Percentiles rank a stretch among this genome's conserved stretches.
These are phyloP conservation scores for Ailanthus altissimus DNA, from an alignment of 345 rosid genomes.

Conservation along the genomic window DNA sequence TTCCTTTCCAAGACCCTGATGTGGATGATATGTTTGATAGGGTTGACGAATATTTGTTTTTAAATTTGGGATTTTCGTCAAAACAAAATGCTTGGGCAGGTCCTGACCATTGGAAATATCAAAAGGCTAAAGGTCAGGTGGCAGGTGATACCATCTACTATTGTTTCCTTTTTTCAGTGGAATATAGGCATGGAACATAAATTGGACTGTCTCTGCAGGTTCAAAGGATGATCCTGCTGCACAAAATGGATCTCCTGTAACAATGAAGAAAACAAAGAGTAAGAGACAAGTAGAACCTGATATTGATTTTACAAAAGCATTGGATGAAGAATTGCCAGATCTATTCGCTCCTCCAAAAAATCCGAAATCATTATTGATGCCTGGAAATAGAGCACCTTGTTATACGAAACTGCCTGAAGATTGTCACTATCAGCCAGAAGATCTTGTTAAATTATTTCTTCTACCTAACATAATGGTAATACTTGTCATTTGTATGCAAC, in stretches of 20 bases:
- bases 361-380: conserved; percentile 68
- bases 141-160: conserved; percentile 12
- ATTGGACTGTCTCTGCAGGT: conserved; percentile 36
- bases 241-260: conserved; percentile 47
- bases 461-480: conserved; percentile 80
- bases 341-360: conserved; percentile 83
- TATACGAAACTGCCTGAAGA: conserved; percentile 88
- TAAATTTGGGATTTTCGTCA: conserved; percentile 63
- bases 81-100: conserved; percentile 98
- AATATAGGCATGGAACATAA: conserved; percentile 5
- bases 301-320: conserved; percentile 70
- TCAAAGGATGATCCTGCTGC: conserved; percentile 46
- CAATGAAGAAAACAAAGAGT: conserved; percentile 58
- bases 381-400: conserved; percentile 64
- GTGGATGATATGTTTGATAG: conserved; percentile 53
- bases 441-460: conserved; percentile 83
- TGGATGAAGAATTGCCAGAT: conserved; percentile 65
- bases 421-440: conserved; percentile 95
- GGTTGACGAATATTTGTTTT: conserved; percentile 65
- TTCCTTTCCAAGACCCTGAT: conserved; percentile 44
- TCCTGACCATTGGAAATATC: conserved; percentile 96
- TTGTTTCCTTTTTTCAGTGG: conserved; percentile 1
- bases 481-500: conserved; percentile 10
- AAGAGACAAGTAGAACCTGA: conserved; percentile 70
- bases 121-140: conserved; percentile 65